These are phyloP conservation scores for Yamadazyma taylorii DNA, from an alignment of 1,139 yeast genomes.

Conservation along the genomic window DNA sequence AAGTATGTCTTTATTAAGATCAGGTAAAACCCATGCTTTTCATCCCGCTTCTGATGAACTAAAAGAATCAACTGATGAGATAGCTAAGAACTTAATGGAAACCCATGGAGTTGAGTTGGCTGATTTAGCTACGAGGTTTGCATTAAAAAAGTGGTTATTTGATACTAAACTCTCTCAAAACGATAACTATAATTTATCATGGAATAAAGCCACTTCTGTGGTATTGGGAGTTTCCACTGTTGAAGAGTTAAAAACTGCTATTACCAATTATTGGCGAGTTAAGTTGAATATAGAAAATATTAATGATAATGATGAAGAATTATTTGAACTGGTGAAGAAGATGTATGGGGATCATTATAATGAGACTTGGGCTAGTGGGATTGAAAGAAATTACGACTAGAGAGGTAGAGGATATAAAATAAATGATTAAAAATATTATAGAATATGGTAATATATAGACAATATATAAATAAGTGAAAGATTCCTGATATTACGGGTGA, in stretches of 20 bases:
- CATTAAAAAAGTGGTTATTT: constrained; percentile 60
- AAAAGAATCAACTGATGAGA: constrained; percentile 50
- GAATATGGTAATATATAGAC: not conserved
- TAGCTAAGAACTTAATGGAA: constrained; percentile 46
- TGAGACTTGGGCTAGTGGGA: constrained; percentile 76
- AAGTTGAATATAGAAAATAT: constrained; percentile 28
- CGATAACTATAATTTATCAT: constrained; percentile 12
- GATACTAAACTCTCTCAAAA: constrained; percentile 14
- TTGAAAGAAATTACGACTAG: constrained; percentile 16
- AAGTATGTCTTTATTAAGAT: constrained; percentile 81
- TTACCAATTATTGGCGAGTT: constrained; percentile 57
- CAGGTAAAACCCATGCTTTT: constrained; percentile 65
- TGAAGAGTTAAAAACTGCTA: constrained; percentile 62
- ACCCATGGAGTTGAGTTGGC: constrained; percentile 63
- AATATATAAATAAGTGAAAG: not conserved
- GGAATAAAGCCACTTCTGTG: constrained; percentile 51
- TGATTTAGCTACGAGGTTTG: constrained; percentile 76
- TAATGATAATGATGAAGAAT: constrained; percentile 39
- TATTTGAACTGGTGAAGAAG: constrained; percentile 45
- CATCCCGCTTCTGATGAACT: constrained; percentile 79
- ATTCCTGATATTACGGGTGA: too few species aligned
- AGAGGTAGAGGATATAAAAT: not conserved
- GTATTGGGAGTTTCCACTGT: constrained; percentile 74
- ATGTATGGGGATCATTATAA: constrained; percentile 59
- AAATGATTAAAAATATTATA: not conserved